Conservation (phyloP, 2,329 filamentous ascomycete genomes). For the Exophiala oligosperma region DNA sequence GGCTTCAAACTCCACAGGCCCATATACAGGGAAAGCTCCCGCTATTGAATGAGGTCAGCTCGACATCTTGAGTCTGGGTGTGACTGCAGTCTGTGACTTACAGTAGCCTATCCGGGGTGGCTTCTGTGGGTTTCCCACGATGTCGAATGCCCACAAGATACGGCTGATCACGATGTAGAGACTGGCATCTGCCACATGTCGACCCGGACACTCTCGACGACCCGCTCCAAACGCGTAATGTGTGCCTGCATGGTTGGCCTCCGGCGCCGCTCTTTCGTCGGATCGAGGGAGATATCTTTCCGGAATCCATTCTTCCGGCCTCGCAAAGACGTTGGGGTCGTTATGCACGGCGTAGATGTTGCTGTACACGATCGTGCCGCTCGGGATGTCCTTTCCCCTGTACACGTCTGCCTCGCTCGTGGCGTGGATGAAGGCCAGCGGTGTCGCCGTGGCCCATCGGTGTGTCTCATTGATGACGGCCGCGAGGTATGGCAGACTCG, state of each 20-base stretch:
- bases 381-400: conserved; percentile 29
- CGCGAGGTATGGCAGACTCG: conserved; percentile 37
- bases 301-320: conserved; percentile 41
- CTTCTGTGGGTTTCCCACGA: conserved; percentile 1
- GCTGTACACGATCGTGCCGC: conserved; percentile 47
- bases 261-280: conserved; percentile 36
- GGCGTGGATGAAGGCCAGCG: conserved; percentile 45
- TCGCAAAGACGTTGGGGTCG: conserved; percentile 4
- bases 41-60: conserved; percentile 2
- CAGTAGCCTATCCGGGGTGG: conserved; percentile 5
- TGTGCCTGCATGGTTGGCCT: conserved; percentile 30
- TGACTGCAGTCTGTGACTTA: conserved; percentile 1
- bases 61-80: background rate
- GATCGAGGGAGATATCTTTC: conserved; percentile 41
- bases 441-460: conserved; percentile 43
- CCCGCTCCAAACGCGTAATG: conserved; percentile 60
- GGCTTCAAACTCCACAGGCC: conserved; percentile 9
- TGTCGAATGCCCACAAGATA: conserved; percentile 49
- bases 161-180: conserved; percentile 57
- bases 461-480: conserved; percentile 44
- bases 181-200: conserved; percentile 35
- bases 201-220: conserved; percentile 38
- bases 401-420: conserved; percentile 26
- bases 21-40: conserved; percentile 7
- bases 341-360: conserved; percentile 44